Conservation (phyloP, 345 rosid species). For the Camelina neglecta region DNA sequence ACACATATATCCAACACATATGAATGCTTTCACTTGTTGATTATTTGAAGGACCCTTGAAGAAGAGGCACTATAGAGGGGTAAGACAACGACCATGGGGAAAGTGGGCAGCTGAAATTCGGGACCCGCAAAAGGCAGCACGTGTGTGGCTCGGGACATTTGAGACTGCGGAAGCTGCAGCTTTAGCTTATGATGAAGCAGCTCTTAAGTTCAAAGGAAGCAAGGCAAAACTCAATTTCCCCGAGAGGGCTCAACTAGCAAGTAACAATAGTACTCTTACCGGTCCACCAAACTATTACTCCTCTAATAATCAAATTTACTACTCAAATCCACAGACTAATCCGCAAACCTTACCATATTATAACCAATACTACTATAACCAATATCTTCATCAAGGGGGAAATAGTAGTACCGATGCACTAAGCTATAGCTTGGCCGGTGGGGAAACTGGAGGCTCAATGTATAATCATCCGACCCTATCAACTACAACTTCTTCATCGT, state of each 20-base stretch:
- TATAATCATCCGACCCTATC: slow-evolving; percentile 33
- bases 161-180: slow-evolving; percentile 85
- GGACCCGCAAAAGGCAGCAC: slow-evolving; percentile 67
- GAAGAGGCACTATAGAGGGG: slow-evolving; percentile 67
- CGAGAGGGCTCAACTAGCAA: slow-evolving; percentile 64
- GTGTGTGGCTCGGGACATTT: slow-evolving; percentile 79
- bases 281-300: slow-evolving; percentile 36
- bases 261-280: slow-evolving; percentile 32
- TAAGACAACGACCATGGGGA: slow-evolving; percentile 73
- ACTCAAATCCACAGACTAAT: slow-evolving; percentile 38
- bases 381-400: slow-evolving; percentile 41
- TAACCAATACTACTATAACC: slow-evolving; percentile 39
- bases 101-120: slow-evolving; percentile 73
- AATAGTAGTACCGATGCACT: slow-evolving; percentile 35
- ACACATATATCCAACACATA: not conserved
- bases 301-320: slow-evolving; percentile 35
- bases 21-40: slow-evolving; percentile 20
- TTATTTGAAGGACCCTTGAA: slow-evolving; percentile 44
- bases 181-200: slow-evolving; percentile 80
- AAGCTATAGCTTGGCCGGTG: slow-evolving; percentile 31
- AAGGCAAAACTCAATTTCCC: slow-evolving; percentile 89
- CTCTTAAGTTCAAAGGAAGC: slow-evolving; percentile 84
- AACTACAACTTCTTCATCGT: slow-evolving; percentile 38
- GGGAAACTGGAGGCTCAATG: slow-evolving; percentile 33
- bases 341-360: slow-evolving; percentile 32